These are phyloP conservation scores for Toxoplasma gondii DNA, from an alignment of 169 alveolate genomes.

Conservation along the genomic window DNA sequence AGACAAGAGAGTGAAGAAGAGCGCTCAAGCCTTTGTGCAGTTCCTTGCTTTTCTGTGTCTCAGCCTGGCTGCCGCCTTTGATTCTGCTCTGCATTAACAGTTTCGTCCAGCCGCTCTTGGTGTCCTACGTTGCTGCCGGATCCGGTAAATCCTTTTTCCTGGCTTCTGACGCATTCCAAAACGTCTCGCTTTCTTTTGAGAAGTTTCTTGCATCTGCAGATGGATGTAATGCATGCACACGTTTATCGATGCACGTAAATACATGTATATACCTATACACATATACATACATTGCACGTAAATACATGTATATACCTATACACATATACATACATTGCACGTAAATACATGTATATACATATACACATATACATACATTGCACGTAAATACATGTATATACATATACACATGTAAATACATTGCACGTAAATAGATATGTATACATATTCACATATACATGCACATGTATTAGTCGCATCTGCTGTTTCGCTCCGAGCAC, in stretches of 20 bases:
- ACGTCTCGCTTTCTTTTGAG: too few relatives aligned
- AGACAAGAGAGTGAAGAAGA: too few relatives aligned
- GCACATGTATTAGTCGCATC: too few relatives aligned
- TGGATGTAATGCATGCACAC: too few relatives aligned
- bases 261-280: background rate
- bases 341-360: too few relatives aligned
- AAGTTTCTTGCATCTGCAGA: too few relatives aligned
- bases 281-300: background rate
- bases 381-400: too few relatives aligned
- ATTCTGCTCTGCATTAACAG: background rate
- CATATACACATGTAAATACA: background rate
- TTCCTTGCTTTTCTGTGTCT: background rate
- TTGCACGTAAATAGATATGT: background rate
- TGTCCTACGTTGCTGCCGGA: background rate
- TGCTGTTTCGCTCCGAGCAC: too few relatives aligned
- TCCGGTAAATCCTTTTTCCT: background rate
- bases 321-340: too few relatives aligned
- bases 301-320: background rate
- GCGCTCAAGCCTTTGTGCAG: too few relatives aligned
- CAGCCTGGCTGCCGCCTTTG: constrained; percentile 1
- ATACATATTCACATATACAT: background rate
- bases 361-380: too few relatives aligned
- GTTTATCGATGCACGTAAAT: background rate
- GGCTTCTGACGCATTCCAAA: too few relatives aligned
- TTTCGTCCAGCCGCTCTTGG: background rate